These are phyloP conservation scores for Erigeron philadelphicus DNA, from an alignment of 140 eudicot genomes.

Conservation along the genomic window DNA sequence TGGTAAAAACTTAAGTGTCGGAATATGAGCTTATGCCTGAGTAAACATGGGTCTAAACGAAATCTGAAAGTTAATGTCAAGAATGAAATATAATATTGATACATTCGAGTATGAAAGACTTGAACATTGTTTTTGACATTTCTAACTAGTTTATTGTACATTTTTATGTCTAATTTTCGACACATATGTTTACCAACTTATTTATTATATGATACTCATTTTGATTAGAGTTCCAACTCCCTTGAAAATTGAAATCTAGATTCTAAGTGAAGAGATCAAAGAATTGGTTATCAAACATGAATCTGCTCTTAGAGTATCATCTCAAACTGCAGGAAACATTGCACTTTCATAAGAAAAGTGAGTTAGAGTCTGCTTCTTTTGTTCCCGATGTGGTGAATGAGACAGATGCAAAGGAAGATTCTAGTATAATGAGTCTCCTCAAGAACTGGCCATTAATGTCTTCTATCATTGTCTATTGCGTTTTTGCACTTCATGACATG, in stretches of 20 bases:
- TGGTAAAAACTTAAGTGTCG: neutral
- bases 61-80: neutral
- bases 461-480: slow-evolving; percentile 71
- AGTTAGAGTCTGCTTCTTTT: slow-evolving; percentile 49
- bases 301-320: neutral
- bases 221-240: too few relatives aligned
- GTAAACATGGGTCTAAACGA: neutral
- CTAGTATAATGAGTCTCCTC: slow-evolving; percentile 39
- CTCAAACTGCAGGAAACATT: slow-evolving; percentile 60
- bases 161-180: too few relatives aligned
- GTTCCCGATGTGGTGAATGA: slow-evolving; percentile 21
- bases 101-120: neutral
- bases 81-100: neutral
- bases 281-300: too few relatives aligned
- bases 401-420: slow-evolving; percentile 14
- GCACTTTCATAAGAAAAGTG: slow-evolving; percentile 51
- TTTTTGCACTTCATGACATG: slow-evolving; percentile 87
- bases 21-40: neutral
- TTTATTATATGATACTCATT: too few relatives aligned
- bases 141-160: too few relatives aligned
- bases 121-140: too few relatives aligned
- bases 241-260: neutral
- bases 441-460: slow-evolving; percentile 95
- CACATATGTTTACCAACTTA: too few relatives aligned
- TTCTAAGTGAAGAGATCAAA: neutral